phyloP scores from a whole-genome alignment of 495 filamentous ascomycete genomes.

The Trichoderma asperelloides region DNA sequence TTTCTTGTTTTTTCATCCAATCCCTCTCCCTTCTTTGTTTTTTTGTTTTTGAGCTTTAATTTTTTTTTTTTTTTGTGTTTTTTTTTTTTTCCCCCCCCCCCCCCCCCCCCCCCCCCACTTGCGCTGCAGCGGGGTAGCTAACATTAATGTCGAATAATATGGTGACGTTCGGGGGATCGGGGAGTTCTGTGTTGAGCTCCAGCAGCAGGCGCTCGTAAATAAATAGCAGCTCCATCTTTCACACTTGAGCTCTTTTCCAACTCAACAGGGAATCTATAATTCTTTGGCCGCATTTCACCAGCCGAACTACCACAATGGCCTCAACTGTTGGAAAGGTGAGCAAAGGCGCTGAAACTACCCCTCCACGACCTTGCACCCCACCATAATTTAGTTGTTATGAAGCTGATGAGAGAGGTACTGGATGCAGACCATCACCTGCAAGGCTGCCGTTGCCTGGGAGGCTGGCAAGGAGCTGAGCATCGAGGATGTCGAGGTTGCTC shows the following conservation, averaged over 20 bases:
- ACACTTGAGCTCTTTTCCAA: neutral
- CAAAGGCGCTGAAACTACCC: neutral
- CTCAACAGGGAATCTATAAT: neutral
- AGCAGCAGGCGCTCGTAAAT: neutral
- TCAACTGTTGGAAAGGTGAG: conserved; percentile 41
- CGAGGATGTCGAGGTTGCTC: conserved; percentile 85
- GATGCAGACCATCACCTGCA: conserved; percentile 42
- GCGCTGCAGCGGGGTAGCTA: neutral
- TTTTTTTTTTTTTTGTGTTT: no score
- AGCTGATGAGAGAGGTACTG: conserved; percentile 10
- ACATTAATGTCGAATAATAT: neutral
- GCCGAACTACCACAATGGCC: conserved; percentile 26
- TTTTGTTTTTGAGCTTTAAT: no score
- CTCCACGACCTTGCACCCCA: neutral
- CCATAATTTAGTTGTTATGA: neutral
- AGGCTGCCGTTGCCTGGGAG: conserved; percentile 96
- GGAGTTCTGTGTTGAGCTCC: neutral
- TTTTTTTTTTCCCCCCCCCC: no score
- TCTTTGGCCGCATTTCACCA: neutral
- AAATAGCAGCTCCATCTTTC: neutral
- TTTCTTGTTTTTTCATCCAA: no score
- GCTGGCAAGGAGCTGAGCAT: conserved; percentile 79
- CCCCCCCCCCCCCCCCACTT: neutral
- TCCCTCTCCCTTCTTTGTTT: no score
- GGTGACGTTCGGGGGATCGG: neutral